Percentiles rank a stretch among this genome's conserved stretches.
Conservation (phyloP, 2,329 filamentous ascomycete species). For the Arthrobotrys pseudoclavata region DNA sequence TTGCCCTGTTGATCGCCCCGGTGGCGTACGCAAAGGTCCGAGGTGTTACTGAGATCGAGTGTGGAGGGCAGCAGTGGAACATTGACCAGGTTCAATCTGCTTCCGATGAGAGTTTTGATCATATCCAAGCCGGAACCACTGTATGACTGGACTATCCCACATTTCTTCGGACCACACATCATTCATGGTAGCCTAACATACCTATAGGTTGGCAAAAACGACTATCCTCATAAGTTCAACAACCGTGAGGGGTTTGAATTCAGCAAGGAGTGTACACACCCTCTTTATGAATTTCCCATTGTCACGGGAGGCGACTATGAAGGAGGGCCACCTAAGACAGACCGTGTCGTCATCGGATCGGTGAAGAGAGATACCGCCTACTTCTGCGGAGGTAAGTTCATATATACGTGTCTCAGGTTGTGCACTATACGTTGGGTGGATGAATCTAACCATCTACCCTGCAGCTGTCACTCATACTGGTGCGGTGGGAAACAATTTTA, state of each 20-base stretch:
- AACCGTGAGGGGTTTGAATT: slow-evolving; percentile 68
- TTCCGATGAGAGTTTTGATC: slow-evolving; percentile 58
- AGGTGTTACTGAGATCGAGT: slow-evolving; percentile 56
- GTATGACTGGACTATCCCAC: slow-evolving; percentile 5
- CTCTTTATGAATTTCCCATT: slow-evolving; percentile 69
- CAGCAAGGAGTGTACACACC: slow-evolving; percentile 64
- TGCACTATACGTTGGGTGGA: neutral
- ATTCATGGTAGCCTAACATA: slow-evolving; percentile 13
- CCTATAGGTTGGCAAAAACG: slow-evolving; percentile 63
- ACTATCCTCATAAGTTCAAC: slow-evolving; percentile 69
- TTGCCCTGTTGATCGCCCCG: slow-evolving; percentile 37
- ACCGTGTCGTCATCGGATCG: slow-evolving; percentile 61
- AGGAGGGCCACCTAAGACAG: slow-evolving; percentile 63
- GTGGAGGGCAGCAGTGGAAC: slow-evolving; percentile 48
- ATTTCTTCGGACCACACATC: too few relatives aligned
- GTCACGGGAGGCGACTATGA: slow-evolving; percentile 66
- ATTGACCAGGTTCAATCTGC: slow-evolving; percentile 58
- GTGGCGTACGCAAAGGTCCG: slow-evolving; percentile 45
- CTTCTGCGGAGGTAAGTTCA: slow-evolving; percentile 61
- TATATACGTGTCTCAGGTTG: neutral
- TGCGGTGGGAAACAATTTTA: slow-evolving; percentile 42
- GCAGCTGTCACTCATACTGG: slow-evolving; percentile 45
- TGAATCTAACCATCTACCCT: neutral
- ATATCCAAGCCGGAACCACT: slow-evolving; percentile 61
- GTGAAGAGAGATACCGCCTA: slow-evolving; percentile 54